A percentile compares a stretch with the other conserved stretches of the same genome.
These are phyloP conservation scores for Wakefieldia striispora DNA, from an alignment of 768 basidiomycete species.

Conservation along the genomic window DNA sequence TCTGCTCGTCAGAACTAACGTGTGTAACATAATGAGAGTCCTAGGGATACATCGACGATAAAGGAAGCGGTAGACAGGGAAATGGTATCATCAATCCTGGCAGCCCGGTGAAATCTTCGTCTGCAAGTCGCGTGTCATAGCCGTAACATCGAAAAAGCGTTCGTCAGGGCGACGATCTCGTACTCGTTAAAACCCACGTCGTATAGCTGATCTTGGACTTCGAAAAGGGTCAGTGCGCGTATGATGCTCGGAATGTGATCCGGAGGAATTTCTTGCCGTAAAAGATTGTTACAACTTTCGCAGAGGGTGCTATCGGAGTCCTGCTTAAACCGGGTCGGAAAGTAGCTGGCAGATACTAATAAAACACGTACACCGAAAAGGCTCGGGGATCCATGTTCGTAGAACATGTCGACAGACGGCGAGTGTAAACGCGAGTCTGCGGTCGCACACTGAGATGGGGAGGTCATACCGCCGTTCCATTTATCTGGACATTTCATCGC, in stretches of 20 bases:
- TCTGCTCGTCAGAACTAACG: not conserved
- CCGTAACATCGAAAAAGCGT: conserved; percentile 23
- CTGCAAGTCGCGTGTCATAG: conserved; percentile 1
- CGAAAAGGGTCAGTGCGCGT: conserved; percentile 5
- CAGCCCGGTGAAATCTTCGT: not conserved
- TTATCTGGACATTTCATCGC: not conserved
- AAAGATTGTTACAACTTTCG: conserved; percentile 10
- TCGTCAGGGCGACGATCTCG: conserved; percentile 16
- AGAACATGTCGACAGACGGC: not conserved
- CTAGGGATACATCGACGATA: not conserved
- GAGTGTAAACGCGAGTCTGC: not conserved
- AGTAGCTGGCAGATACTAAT: not conserved
- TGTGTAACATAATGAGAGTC: not conserved
- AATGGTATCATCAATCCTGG: not conserved
- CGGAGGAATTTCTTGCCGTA: conserved; percentile 15
- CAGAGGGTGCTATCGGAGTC: conserved; percentile 9
- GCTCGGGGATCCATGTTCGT: conserved; percentile 4
- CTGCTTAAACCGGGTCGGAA: conserved; percentile 1
- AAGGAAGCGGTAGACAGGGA: not conserved
- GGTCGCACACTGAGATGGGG: not conserved
- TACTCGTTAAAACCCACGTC: conserved; percentile 8
- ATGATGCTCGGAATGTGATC: too few species aligned
- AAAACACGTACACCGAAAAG: conserved; percentile 9
- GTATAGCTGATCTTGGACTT: conserved; percentile 7
- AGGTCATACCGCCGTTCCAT: not conserved